Conservation (phyloP, 1,284 basidiomycete species). For the Austroboletus novae-zelandiae region DNA sequence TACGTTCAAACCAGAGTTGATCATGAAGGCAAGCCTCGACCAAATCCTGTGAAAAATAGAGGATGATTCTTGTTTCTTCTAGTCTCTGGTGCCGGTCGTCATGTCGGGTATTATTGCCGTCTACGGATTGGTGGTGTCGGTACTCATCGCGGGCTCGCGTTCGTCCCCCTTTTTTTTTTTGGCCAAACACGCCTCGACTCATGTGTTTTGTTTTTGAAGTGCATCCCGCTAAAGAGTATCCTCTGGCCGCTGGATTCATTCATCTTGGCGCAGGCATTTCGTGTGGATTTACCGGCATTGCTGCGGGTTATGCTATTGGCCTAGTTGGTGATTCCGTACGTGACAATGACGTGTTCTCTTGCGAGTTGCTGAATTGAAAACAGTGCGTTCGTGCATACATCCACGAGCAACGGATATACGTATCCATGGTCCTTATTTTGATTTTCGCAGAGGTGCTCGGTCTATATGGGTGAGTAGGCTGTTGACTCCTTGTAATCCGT, state of each 20-base stretch:
- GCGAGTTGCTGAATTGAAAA: slow-evolving; percentile 1
- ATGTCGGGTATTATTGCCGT: slow-evolving; percentile 81
- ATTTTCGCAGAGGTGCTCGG: slow-evolving; percentile 96
- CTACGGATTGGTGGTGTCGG: slow-evolving; percentile 68
- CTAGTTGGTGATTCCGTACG: slow-evolving; percentile 91
- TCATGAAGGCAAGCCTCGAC: slow-evolving; percentile 82
- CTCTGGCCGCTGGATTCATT: slow-evolving; percentile 86
- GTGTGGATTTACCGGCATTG: slow-evolving; percentile 89
- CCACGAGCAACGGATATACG: slow-evolving; percentile 89
- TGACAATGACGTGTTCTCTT: slow-evolving; percentile 8
- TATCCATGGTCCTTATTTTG: slow-evolving; percentile 86
- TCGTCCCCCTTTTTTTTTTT: slow-evolving; percentile 27
- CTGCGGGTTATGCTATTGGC: slow-evolving; percentile 98
- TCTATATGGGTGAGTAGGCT: slow-evolving; percentile 69
- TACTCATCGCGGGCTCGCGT: slow-evolving; percentile 64
- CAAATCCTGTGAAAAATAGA: background rate
- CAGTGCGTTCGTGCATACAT: slow-evolving; percentile 74
- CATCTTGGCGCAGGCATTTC: slow-evolving; percentile 94
- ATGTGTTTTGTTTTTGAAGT: slow-evolving; percentile 46
- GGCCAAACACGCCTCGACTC: background rate
- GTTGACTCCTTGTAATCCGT: background rate
- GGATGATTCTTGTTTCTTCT: background rate
- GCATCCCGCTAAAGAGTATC: slow-evolving; percentile 56
- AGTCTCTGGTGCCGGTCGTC: slow-evolving; percentile 42
- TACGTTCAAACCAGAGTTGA: slow-evolving; percentile 91